Evolutionary conservation across 805 yeast species (phyloP).

Genomic region (Debaryomyces hansenii): DNA sequence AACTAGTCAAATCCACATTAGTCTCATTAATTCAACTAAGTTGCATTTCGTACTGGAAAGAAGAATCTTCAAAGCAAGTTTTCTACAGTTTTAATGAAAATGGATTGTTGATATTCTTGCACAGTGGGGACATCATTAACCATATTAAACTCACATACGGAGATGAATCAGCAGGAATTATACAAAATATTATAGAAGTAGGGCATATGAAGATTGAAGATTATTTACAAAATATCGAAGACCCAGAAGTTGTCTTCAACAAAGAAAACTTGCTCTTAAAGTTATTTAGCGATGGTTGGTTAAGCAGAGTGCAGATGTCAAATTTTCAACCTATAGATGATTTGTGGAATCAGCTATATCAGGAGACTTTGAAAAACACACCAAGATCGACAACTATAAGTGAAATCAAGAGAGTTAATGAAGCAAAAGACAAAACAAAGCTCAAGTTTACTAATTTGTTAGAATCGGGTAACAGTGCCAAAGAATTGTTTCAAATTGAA

Average conservation of each 20-base stretch:
- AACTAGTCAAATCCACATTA: conserved; percentile 60
- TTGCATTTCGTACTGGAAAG: conserved; percentile 68
- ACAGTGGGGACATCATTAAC: conserved; percentile 73
- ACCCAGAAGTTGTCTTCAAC: conserved; percentile 12
- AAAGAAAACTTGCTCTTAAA: conserved; percentile 22
- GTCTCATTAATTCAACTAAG: conserved; percentile 79
- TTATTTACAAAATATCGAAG: conserved; percentile 26
- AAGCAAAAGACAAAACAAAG: conserved; percentile 60
- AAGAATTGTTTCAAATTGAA: conserved; percentile 24
- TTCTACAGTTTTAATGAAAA: conserved; percentile 62
- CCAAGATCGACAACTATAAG: conserved; percentile 39
- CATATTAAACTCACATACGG: conserved; percentile 49
- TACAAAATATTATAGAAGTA: conserved; percentile 66
- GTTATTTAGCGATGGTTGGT: conserved; percentile 39
- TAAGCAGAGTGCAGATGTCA: conserved; percentile 27
- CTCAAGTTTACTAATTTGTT: conserved; percentile 34
- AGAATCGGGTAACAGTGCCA: conserved; percentile 24
- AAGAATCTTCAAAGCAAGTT: conserved; percentile 29
- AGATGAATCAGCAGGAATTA: conserved; percentile 51
- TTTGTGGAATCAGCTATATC: conserved; percentile 36
- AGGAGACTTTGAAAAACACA: conserved; percentile 32
- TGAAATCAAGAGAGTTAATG: conserved; percentile 46
- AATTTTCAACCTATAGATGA: conserved; percentile 38
- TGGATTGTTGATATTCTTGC: conserved; percentile 64
- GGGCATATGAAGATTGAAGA: conserved; percentile 67